Evolutionary conservation across 495 filamentous ascomycete species (phyloP).

Genomic region (Cercophora sp.): DNA sequence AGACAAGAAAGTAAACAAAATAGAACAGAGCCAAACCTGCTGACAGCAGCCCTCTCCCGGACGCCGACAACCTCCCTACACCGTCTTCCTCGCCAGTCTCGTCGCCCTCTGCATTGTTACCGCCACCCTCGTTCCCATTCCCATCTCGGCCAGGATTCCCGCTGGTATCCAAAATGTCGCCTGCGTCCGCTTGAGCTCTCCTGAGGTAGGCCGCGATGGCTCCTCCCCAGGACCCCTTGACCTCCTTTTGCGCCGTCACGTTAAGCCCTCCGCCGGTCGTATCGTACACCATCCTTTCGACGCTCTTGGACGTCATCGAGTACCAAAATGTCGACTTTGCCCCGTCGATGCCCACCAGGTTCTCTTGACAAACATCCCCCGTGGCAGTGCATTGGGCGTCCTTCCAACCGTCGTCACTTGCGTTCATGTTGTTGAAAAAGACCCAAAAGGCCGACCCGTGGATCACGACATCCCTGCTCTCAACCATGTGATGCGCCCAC

Average conservation of each 20-base stretch:
- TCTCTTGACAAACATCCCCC: conserved; percentile 39
- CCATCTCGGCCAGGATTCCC: too few species aligned
- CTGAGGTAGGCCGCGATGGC: conserved; percentile 28
- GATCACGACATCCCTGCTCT: conserved; percentile 37
- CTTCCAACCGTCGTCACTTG: conserved; percentile 17
- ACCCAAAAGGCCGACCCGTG: conserved; percentile 51
- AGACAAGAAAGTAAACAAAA: too few species aligned
- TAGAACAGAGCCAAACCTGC: too few species aligned
- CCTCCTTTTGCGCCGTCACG: conserved; percentile 35
- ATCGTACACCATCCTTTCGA: conserved; percentile 40
- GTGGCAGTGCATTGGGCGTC: conserved; percentile 16
- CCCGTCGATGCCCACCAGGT: conserved; percentile 36
- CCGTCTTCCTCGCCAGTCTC: too few species aligned
- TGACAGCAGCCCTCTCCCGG: too few species aligned
- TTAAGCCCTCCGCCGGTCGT: conserved; percentile 18
- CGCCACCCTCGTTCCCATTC: too few species aligned
- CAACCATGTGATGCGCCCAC: conserved; percentile 34
- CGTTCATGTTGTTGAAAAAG: conserved; percentile 44
- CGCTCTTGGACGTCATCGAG: conserved; percentile 40
- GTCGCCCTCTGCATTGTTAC: background rate
- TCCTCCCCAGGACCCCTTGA: conserved; percentile 47
- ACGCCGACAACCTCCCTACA: too few species aligned
- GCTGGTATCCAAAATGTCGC: too few species aligned
- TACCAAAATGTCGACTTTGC: conserved; percentile 36
- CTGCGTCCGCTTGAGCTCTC: too few species aligned